Percentiles rank a stretch among this genome's conserved stretches.
Conservation (phyloP, 345 rosid species). For the Populus tremula region DNA sequence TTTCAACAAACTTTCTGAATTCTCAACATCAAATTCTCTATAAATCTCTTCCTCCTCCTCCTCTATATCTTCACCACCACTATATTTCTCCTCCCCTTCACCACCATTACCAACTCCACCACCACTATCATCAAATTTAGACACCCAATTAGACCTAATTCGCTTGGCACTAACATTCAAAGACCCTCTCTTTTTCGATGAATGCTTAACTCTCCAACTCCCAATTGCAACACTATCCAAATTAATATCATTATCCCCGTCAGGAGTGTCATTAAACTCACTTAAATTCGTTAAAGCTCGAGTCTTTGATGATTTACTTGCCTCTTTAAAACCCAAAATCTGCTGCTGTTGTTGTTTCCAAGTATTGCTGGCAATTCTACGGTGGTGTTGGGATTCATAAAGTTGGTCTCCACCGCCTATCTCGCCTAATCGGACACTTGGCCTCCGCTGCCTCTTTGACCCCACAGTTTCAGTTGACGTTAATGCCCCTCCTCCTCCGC, state of each 20-base stretch:
- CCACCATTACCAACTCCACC: constrained; percentile 24
- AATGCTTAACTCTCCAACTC: constrained; percentile 63
- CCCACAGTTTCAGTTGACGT: constrained; percentile 55
- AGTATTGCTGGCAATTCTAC: constrained; percentile 28
- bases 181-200: constrained; percentile 36
- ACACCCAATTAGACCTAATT: constrained; percentile 58
- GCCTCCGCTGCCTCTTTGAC: constrained; percentile 75
- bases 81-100: constrained; percentile 49
- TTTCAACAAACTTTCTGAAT: constrained; percentile 62
- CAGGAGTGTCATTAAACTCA: constrained; percentile 52
- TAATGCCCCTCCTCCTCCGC: constrained; percentile 20
- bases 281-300: constrained; percentile 57
- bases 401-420: constrained; percentile 70
- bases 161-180: constrained; percentile 42
- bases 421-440: constrained; percentile 89
- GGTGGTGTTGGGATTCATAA: constrained; percentile 46
- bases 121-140: constrained; percentile 47
- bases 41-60: constrained; percentile 53
- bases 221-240: constrained; percentile 60
- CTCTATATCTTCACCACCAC: constrained; percentile 51
- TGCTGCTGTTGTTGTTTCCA: constrained; percentile 23
- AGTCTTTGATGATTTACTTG: constrained; percentile 49
- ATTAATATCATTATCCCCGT: constrained; percentile 39
- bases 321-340: constrained; percentile 17
- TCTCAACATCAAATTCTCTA: constrained; percentile 56